Conservation (phyloP, 2,329 filamentous ascomycete species). For the Fonsecaea multimorphosa region DNA sequence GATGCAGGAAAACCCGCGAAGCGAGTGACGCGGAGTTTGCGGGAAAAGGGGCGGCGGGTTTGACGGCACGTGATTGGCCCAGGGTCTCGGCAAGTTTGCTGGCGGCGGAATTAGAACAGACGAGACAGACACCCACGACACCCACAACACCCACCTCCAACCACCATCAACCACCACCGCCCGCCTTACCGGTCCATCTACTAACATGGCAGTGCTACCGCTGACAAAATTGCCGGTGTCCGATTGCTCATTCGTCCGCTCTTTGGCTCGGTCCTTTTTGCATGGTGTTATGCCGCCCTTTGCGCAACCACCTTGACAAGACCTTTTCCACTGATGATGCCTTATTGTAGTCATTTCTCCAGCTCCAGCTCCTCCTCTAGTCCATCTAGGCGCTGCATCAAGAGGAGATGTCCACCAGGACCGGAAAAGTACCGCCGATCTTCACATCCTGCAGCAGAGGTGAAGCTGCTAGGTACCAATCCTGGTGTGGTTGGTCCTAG, state of each 20-base stretch:
- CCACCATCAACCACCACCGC: too few relatives aligned
- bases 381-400: neutral
- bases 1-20: neutral
- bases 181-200: neutral
- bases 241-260: neutral
- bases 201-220: neutral
- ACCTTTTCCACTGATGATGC: neutral
- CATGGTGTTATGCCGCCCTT: neutral
- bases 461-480: neutral
- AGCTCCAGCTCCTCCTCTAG: neutral
- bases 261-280: neutral
- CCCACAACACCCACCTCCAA: neutral
- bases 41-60: conserved; percentile 6
- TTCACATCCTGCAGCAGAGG: neutral
- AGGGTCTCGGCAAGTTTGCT: conserved; percentile 11
- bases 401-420: neutral
- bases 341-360: too few relatives aligned
- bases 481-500: neutral
- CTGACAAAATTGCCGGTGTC: neutral
- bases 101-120: conserved; percentile 10
- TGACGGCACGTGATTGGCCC: conserved; percentile 2
- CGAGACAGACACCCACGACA: too few relatives aligned
- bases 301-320: neutral
- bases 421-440: neutral
- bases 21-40: neutral